Percentiles rank a stretch among this genome's conserved stretches.
Conservation (phyloP, 2,329 filamentous ascomycete genomes). For the Pleurostoma richardsiae region DNA sequence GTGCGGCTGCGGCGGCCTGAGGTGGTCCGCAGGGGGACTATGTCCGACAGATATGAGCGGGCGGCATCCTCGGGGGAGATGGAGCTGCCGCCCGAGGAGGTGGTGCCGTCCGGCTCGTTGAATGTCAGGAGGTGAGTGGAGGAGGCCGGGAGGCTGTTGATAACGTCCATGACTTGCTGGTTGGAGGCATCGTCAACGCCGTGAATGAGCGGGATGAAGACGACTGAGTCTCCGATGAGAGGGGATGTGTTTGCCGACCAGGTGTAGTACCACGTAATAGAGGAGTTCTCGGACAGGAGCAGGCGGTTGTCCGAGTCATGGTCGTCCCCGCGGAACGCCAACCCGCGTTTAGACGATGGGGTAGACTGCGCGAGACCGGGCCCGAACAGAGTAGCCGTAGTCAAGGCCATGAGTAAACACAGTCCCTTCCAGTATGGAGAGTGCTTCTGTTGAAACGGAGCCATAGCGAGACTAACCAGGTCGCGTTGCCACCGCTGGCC, state of each 20-base stretch:
- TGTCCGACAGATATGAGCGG: slow-evolving; percentile 25
- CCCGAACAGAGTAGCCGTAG: too few species aligned
- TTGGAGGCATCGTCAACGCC: slow-evolving; percentile 25
- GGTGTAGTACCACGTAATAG: slow-evolving; percentile 36
- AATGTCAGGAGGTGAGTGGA: slow-evolving; percentile 33
- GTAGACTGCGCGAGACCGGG: neutral
- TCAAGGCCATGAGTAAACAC: too few species aligned
- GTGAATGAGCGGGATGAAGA: slow-evolving; percentile 32
- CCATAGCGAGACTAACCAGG: too few species aligned
- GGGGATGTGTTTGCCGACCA: slow-evolving; percentile 28
- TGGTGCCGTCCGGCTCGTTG: slow-evolving; percentile 36
- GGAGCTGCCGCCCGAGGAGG: slow-evolving; percentile 29
- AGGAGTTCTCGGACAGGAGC: slow-evolving; percentile 27
- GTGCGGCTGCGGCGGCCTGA: slow-evolving; percentile 9
- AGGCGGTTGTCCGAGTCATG: slow-evolving; percentile 24
- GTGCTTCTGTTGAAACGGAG: too few species aligned
- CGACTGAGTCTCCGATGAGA: slow-evolving; percentile 16
- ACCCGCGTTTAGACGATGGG: slow-evolving; percentile 17
- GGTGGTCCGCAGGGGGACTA: slow-evolving; percentile 24
- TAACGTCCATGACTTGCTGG: slow-evolving; percentile 14
- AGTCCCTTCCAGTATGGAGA: too few species aligned
- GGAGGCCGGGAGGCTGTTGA: slow-evolving; percentile 21
- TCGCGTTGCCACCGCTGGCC: too few species aligned
- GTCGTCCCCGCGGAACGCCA: slow-evolving; percentile 16
- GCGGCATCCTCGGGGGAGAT: slow-evolving; percentile 33